A percentile compares a stretch with the other conserved stretches of the same genome.
These are phyloP conservation scores for Pseudomicrostroma phylloplanum DNA, from an alignment of 1,284 basidiomycete genomes.

Conservation along the genomic window DNA sequence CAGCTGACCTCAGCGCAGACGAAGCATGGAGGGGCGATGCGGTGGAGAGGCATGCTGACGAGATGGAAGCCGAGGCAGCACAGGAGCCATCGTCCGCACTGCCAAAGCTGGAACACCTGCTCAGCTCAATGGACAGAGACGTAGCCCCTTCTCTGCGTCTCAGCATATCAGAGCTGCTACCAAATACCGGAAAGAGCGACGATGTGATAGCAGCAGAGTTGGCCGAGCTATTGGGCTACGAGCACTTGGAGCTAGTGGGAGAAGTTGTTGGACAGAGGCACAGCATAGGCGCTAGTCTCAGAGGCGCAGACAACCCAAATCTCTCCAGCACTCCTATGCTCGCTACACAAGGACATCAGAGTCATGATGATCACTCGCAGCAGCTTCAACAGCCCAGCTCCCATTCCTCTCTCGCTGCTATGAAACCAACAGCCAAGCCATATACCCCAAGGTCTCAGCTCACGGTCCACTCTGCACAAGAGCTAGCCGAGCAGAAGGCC, in stretches of 20 bases:
- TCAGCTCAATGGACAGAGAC: background rate
- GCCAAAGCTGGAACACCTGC: background rate
- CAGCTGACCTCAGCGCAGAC: background rate
- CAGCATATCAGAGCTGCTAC: background rate
- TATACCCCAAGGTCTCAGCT: constrained; percentile 48
- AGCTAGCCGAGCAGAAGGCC: constrained; percentile 39
- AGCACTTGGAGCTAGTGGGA: constrained; percentile 62
- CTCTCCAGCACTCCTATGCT: too few species aligned
- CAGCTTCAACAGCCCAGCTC: too few species aligned
- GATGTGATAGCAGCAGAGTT: constrained; percentile 74
- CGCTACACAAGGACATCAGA: too few species aligned
- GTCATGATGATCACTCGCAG: too few species aligned
- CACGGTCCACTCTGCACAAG: constrained; percentile 42
- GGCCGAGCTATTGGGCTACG: constrained; percentile 77
- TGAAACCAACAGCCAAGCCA: constrained; percentile 12
- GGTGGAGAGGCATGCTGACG: too few species aligned
- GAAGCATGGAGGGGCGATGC: too few species aligned
- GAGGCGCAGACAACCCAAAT: too few species aligned
- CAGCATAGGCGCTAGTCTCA: too few species aligned
- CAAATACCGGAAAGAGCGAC: background rate
- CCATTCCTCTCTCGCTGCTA: background rate
- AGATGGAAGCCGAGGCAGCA: too few species aligned
- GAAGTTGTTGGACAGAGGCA: constrained; percentile 16
- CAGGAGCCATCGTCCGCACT: background rate
- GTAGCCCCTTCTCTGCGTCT: background rate